Evolutionary conservation across 2,329 filamentous ascomycete species (phyloP), one percentile per base, ranked within the genome.

Genomic region (Sporothrix pseudoabietina): DNA sequence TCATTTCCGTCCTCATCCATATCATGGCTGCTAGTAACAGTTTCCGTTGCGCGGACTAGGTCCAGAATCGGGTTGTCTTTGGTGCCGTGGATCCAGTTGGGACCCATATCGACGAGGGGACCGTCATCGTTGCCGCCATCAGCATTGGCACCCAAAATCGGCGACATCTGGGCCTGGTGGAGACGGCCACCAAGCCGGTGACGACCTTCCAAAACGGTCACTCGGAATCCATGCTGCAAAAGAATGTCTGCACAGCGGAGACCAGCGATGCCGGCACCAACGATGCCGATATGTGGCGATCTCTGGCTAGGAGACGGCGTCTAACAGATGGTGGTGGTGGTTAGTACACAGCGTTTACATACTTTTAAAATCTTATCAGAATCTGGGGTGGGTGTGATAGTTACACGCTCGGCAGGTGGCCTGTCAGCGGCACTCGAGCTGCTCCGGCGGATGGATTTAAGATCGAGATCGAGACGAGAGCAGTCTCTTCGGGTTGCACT

Each of bases 31-130:
- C 83, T 82, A 1, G 84, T 79, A 0, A 80, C 77, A 0, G 87
- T 92, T 0, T 84, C 82, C 0, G 90, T 92, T 75, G 87, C 82
- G 76, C 85, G 87, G 14, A 90, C 91, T 22, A 94, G 82, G 59
- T 91, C 88, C 54, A 91, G 80, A 19, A 93, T 91, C 0, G 91
- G 90, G 78, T 94, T 94, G 75, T 90, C 85, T 0, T 87, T 83
- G 6, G 90, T 92, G 47, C 92, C 91, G 74, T 94, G 91, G 70
- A 94, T 92, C 91, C 91, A 94, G 77, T 94, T 94, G n/a, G 91
- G 90, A 0, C 92, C 92, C 44, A 87, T 80, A 76, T 90, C 88
- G n/a, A 88, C 84, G 8, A 84, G 76, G 41, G 83, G 81, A 0
- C 85, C 85, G 54, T 85, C 86, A 14, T 32, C 44, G 5, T 9